These are phyloP conservation scores for Cicer chorassanicum DNA, from an alignment of 306 rosid species.

Conservation along the genomic window DNA sequence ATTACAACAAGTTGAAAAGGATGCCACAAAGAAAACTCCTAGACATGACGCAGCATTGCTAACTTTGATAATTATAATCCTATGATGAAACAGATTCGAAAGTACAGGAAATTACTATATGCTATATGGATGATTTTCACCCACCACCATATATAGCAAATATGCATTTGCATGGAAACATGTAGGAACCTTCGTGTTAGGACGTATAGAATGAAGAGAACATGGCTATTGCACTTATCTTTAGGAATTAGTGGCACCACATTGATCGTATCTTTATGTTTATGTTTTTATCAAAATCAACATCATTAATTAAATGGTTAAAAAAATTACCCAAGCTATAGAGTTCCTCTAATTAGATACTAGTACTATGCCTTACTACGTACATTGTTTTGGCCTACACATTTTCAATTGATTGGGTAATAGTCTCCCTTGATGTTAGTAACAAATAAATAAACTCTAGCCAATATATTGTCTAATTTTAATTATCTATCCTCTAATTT, in stretches of 20 bases:
- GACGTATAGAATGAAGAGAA: conserved; percentile 45
- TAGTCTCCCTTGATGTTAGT: conserved; percentile 17
- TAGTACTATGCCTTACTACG: background rate
- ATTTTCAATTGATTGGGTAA: conserved; percentile 36
- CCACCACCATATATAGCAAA: too few relatives aligned
- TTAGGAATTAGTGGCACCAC: conserved; percentile 37
- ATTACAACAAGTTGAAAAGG: conserved; percentile 31
- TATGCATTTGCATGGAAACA: conserved; percentile 49
- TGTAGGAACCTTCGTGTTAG: conserved; percentile 57
- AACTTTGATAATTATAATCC: conserved; percentile 40
- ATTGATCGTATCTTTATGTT: conserved; percentile 48
- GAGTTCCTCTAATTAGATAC: conserved; percentile 18
- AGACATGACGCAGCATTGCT: conserved; percentile 42
- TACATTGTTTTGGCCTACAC: conserved; percentile 19
- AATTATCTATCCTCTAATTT: too few relatives aligned
- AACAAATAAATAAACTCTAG: conserved; percentile 34
- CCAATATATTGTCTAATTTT: too few relatives aligned
- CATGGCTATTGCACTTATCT: conserved; percentile 51
- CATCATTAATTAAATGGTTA: conserved; percentile 30
- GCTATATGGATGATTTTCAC: too few relatives aligned
- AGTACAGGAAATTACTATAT: conserved; percentile 40
- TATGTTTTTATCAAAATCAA: conserved; percentile 43
- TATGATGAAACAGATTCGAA: conserved; percentile 32
- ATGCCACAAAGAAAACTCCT: conserved; percentile 44
- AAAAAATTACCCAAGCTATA: conserved; percentile 2